Base-by-base conservation (phyloP, 352 stramenopile species). In the Pythium utonaiense region DNA sequence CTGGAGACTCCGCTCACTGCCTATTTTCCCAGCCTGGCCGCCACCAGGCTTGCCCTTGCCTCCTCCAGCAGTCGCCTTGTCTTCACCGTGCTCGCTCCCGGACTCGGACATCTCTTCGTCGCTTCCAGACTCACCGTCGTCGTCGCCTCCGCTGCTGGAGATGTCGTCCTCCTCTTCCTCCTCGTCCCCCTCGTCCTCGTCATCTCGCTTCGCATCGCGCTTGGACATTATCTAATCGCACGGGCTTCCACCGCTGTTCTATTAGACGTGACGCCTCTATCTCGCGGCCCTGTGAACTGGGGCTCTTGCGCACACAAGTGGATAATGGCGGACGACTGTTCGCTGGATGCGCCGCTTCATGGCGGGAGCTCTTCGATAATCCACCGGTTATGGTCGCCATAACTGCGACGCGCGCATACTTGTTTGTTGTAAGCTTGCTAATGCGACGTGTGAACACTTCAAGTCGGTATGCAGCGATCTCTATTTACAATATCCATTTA, bases 31-130 rank as follows among this genome's bases (percentile, higher is more conserved):
- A 8, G 40, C 67, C 17, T 64, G 57, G 12, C 54, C 53, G 9
- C 21, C 50, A 8, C 13, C 41, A 0, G 52, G n/a, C 7, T 19
- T 36, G 12, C 36, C 38, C 10, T 47, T 53, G 24, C 44, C 36
- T 19, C 40, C 59, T 28, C 25, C 28, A 40, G 22, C 48, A 5
- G 60, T 70, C n/a, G 65, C 67, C 38, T 81, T 77, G 25, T 56
- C 65, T 17, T 75, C 75, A 3, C 69, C 61, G 14, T 62, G 31
- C 17, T 84, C 78, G 22, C 76, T 75, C 3, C 70, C 80, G 0
- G 83, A 93, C 64, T 88, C 79, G 53, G 82, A 89, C 44, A 90
- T 68, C 33, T 93, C 81, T 48, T 91, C 76, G 28, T 93, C 62
- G 33, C 77, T 88, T 9, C 60, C 75, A 0, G 75, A 89, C 40